Percentiles rank a stretch among this genome's conserved stretches.
These are phyloP conservation scores for Hygrophorus russula DNA, from an alignment of 768 basidiomycete genomes.

Conservation along the genomic window DNA sequence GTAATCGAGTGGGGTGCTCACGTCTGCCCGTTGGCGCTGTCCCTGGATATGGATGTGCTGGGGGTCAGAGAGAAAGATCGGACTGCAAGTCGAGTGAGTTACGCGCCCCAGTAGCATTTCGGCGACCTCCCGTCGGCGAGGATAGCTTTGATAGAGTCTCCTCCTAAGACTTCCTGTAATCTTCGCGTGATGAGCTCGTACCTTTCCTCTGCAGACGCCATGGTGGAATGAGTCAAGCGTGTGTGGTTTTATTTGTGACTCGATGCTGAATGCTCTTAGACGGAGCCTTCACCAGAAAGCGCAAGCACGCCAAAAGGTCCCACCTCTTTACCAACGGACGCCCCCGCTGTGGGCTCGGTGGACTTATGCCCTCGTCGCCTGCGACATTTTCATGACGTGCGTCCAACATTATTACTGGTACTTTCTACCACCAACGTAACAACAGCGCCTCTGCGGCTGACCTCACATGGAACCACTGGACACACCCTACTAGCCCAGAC, in stretches of 20 bases:
- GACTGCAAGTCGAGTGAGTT: slow-evolving; percentile 4
- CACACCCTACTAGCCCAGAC: slow-evolving; percentile 11
- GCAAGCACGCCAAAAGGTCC: slow-evolving; percentile 1
- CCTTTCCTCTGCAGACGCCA: slow-evolving; percentile 36
- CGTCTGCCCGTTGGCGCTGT: slow-evolving; percentile 91
- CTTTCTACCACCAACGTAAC: not conserved
- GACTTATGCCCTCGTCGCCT: slow-evolving; percentile 18
- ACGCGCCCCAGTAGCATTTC: slow-evolving; percentile 88
- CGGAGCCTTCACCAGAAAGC: no score
- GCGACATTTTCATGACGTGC: slow-evolving; percentile 22
- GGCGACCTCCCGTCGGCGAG: slow-evolving; percentile 65
- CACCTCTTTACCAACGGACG: slow-evolving; percentile 18
- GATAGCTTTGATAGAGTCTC: slow-evolving; percentile 70
- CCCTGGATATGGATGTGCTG: no score
- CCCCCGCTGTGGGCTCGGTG: slow-evolving; percentile 22
- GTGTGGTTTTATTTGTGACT: no score
- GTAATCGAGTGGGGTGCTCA: slow-evolving; percentile 28
- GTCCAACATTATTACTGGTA: slow-evolving; percentile 6
- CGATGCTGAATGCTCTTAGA: no score
- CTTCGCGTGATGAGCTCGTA: slow-evolving; percentile 80
- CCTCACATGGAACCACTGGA: slow-evolving; percentile 24
- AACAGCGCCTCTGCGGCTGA: slow-evolving; percentile 20
- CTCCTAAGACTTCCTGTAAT: slow-evolving; percentile 82
- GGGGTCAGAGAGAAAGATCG: slow-evolving; percentile 6
- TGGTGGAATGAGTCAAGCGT: slow-evolving; percentile 5